Evolutionary conservation across 164 flowering plant genomes (phyloP).

Genomic region (Amborella trichopoda): DNA sequence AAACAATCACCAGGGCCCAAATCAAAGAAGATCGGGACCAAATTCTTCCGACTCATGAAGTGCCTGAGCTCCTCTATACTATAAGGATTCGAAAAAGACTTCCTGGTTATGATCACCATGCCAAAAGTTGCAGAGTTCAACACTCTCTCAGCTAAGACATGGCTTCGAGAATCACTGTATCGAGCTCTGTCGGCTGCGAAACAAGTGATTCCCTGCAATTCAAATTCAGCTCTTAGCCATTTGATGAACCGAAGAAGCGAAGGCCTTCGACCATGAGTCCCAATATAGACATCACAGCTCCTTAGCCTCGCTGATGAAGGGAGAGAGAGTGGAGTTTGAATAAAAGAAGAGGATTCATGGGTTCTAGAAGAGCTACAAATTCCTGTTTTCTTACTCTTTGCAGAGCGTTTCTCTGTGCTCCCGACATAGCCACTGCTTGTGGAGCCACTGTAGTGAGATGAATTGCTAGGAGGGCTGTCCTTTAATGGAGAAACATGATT

Average conservation of each 20-base stretch:
- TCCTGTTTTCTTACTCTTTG: too few species aligned
- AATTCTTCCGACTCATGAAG: conserved; percentile 68
- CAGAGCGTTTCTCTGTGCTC: conserved; percentile 26
- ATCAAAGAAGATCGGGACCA: conserved; percentile 84
- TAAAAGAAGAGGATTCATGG: too few species aligned
- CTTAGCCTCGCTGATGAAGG: conserved; percentile 37
- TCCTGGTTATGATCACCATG: conserved; percentile 64
- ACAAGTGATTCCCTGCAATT: conserved; percentile 79
- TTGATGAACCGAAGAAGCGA: conserved; percentile 59
- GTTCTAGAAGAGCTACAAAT: too few species aligned
- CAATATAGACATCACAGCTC: conserved; percentile 83
- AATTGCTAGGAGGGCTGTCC: conserved; percentile 23
- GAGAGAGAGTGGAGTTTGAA: conserved; percentile 37
- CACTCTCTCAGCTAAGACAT: conserved; percentile 53
- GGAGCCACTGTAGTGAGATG: conserved; percentile 23
- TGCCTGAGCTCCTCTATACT: conserved; percentile 74
- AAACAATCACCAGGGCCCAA: conserved; percentile 75
- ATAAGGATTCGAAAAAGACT: conserved; percentile 75
- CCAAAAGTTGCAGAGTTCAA: conserved; percentile 77
- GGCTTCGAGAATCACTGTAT: conserved; percentile 61
- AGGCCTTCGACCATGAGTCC: conserved; percentile 76
- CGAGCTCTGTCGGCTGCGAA: conserved; percentile 73
- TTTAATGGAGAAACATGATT: conserved; percentile 36
- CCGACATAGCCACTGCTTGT: conserved; percentile 22
- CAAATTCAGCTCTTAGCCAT: conserved; percentile 90